phyloP scores from a whole-genome alignment of 169 alveolate genomes.

The Plasmodium vinckei region DNA sequence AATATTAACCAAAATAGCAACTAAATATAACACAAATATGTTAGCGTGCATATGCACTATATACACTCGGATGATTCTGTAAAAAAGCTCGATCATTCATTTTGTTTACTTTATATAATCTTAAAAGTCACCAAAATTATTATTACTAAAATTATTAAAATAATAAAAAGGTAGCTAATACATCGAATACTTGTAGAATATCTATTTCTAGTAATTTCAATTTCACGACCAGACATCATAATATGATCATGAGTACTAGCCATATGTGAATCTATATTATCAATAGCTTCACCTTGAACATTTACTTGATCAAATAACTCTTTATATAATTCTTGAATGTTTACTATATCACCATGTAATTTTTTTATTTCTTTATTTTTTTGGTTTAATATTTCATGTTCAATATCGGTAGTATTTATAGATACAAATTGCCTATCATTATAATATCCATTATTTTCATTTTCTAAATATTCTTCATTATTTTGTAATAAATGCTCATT shows the following conservation, averaged over 20 bases:
- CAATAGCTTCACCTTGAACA: slow-evolving; percentile 70
- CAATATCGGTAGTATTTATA: slow-evolving; percentile 58
- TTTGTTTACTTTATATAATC: slow-evolving; percentile 10
- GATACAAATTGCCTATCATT: slow-evolving; percentile 55
- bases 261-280: slow-evolving; percentile 70
- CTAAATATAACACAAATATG: no score
- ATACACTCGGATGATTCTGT: no score
- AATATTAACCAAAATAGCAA: no score
- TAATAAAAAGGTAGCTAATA: slow-evolving; percentile 21
- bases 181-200: slow-evolving; percentile 62
- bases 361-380: slow-evolving; percentile 74
- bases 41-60: no score
- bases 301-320: slow-evolving; percentile 70
- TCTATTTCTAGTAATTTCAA: slow-evolving; percentile 69
- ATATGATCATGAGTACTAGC: slow-evolving; percentile 68
- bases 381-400: slow-evolving; percentile 69
- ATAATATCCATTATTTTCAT: slow-evolving; percentile 11
- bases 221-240: slow-evolving; percentile 51
- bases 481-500: slow-evolving; percentile 58
- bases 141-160: slow-evolving; percentile 31
- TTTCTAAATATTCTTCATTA: slow-evolving; percentile 19
- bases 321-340: slow-evolving; percentile 68
- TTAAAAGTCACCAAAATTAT: slow-evolving; percentile 54
- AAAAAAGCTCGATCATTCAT: no score
- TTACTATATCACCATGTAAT: slow-evolving; percentile 71